Percentiles rank a stretch among this genome's conserved stretches.
These are phyloP conservation scores for Leptographium lundbergii DNA, from an alignment of 2,329 filamentous ascomycete genomes.

Conservation along the genomic window DNA sequence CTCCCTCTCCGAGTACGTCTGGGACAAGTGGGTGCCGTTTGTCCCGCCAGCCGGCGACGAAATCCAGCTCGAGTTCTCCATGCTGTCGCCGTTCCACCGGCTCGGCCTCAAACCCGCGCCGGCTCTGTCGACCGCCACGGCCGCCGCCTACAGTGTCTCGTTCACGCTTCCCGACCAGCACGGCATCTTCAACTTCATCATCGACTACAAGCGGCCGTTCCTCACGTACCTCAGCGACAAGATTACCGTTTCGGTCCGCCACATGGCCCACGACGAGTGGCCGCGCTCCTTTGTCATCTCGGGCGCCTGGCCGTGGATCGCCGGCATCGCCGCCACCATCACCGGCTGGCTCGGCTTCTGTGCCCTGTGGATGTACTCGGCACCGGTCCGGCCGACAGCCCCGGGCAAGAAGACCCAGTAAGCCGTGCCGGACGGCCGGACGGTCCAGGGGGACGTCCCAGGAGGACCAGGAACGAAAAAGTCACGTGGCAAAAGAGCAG, in stretches of 20 bases:
- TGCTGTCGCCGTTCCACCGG: constrained; percentile 96
- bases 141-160: constrained; percentile 57
- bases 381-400: constrained; percentile 25
- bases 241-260: constrained; percentile 83
- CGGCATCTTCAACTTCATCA: constrained; percentile 95
- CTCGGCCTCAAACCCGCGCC: constrained; percentile 51
- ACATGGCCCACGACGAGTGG: constrained; percentile 97
- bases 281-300: constrained; percentile 81
- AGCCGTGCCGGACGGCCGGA: neutral
- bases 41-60: constrained; percentile 54
- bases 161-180: constrained; percentile 93
- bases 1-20: constrained; percentile 73
- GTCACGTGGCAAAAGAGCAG: neutral
- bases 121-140: constrained; percentile 43
- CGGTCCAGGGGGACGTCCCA: neutral
- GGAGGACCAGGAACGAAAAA: neutral
- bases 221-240: constrained; percentile 85
- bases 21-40: constrained; percentile 66
- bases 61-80: constrained; percentile 92
- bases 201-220: constrained; percentile 96
- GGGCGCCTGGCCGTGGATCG: constrained; percentile 89
- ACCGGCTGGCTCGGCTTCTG: constrained; percentile 77
- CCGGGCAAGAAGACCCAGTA: constrained; percentile 35
- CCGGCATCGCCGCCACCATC: constrained; percentile 74
- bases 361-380: constrained; percentile 70